These are phyloP conservation scores for Diaporthe citrichinensis DNA, from an alignment of 2,329 filamentous ascomycete species.

Conservation along the genomic window DNA sequence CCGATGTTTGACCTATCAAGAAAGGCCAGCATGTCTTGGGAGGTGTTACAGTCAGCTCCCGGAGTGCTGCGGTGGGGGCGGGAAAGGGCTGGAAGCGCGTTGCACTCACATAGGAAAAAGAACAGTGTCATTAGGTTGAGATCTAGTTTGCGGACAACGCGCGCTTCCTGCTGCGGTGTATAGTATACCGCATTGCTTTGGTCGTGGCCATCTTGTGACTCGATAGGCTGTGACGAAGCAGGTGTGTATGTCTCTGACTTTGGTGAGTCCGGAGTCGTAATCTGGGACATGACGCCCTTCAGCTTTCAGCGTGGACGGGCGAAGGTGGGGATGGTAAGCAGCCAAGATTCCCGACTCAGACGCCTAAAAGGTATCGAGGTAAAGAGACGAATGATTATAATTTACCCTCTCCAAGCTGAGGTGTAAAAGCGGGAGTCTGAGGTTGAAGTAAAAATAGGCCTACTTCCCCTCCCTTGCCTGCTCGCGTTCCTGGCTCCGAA, in stretches of 20 bases:
- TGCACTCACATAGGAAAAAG: constrained; percentile 13
- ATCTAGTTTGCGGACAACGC: constrained; percentile 19
- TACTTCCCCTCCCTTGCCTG: neutral
- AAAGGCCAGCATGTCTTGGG: constrained; percentile 15
- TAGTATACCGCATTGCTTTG: neutral
- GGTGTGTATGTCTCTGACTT: neutral
- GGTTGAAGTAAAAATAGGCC: neutral
- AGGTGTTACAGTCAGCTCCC: neutral
- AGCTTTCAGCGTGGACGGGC: neutral
- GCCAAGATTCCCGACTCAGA: constrained; percentile 3
- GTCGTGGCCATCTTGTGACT: neutral
- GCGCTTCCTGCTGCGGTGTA: constrained; percentile 1
- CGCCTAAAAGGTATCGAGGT: neutral
- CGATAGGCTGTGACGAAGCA: neutral
- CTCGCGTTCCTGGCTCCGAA: neutral
- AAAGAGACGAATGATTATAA: neutral
- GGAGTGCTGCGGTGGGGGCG: neutral
- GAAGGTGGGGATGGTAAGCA: constrained; percentile 4
- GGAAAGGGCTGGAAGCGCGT: too few relatives aligned
- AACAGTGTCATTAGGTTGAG: constrained; percentile 22
- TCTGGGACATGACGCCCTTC: neutral
- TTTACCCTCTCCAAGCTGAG: neutral
- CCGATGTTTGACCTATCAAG: constrained; percentile 24
- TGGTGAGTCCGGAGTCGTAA: neutral
- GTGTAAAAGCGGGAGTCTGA: neutral